A percentile compares a stretch with the other conserved stretches of the same genome.
Conservation (phyloP, 2,329 filamentous ascomycete species). For the Aspergillus jensenii region DNA sequence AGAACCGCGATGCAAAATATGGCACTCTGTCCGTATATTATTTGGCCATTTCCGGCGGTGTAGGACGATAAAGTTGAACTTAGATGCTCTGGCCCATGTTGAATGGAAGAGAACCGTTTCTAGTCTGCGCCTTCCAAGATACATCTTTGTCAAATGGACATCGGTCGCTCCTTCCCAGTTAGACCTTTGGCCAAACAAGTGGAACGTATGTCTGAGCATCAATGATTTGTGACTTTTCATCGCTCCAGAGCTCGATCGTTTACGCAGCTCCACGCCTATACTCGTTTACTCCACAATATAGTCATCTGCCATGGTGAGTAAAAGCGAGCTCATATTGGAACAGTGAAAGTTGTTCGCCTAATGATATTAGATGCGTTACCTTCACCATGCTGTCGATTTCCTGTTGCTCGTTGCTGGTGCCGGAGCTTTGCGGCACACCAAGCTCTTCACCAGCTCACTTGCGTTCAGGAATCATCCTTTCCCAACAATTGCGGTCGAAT, state of each 20-base stretch:
- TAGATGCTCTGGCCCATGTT: background rate
- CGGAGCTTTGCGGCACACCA: constrained; percentile 19
- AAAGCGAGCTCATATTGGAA: background rate
- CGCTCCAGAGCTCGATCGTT: background rate
- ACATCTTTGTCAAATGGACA: too few species aligned
- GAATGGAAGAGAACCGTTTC: background rate
- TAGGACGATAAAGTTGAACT: background rate
- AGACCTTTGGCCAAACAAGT: background rate
- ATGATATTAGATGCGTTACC: constrained; percentile 18
- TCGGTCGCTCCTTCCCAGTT: background rate
- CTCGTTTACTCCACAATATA: background rate
- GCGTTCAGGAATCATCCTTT: constrained; percentile 20
- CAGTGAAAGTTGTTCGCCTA: constrained; percentile 32
- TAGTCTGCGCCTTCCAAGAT: background rate
- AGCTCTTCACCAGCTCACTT: constrained; percentile 28
- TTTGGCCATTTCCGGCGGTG: background rate
- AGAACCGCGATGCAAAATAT: background rate
- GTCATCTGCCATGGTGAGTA: background rate
- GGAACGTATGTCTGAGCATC: background rate
- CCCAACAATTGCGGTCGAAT: constrained; percentile 23
- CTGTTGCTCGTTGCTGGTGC: constrained; percentile 17
- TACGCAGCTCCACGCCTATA: background rate
- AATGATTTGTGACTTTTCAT: background rate
- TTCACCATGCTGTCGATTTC: constrained; percentile 18
- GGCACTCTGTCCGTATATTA: background rate